phyloP scores from a whole-genome alignment of 2,329 filamentous ascomycete species.

The Colletotrichum shisoi region DNA sequence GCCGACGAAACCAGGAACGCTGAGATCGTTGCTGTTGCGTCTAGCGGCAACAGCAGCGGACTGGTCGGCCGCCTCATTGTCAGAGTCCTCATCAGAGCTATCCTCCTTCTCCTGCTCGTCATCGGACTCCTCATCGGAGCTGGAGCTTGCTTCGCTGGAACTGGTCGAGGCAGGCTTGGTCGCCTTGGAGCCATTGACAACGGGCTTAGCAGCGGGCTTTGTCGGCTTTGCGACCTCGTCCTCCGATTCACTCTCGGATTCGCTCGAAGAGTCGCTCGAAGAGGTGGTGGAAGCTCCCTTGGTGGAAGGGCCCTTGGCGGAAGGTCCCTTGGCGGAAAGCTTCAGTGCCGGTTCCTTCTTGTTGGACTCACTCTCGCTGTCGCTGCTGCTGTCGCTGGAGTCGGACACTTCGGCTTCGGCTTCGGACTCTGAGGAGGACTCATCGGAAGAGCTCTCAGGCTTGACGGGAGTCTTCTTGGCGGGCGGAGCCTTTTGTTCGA shows the following conservation, averaged over 20 bases:
- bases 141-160: constrained; percentile 43
- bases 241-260: constrained; percentile 43
- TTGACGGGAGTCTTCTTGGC: constrained; percentile 41
- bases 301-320: constrained; percentile 36
- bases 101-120: constrained; percentile 40
- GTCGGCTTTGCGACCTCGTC: constrained; percentile 42
- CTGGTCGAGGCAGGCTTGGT: constrained; percentile 29
- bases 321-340: constrained; percentile 38
- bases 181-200: constrained; percentile 32
- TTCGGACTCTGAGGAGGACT: constrained; percentile 43
- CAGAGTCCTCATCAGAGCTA: constrained; percentile 33
- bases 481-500: constrained; percentile 47
- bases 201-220: constrained; percentile 40
- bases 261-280: constrained; percentile 45
- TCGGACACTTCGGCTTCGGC: constrained; percentile 39
- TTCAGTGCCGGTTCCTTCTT: constrained; percentile 40
- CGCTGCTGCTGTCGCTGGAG: constrained; percentile 46
- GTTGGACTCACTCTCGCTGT: constrained; percentile 43
- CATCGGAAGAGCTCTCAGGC: constrained; percentile 39
- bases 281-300: constrained; percentile 37
- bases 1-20: constrained; percentile 55
- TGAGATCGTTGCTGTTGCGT: constrained; percentile 48
- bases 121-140: constrained; percentile 44
- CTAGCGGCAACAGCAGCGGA: constrained; percentile 48
- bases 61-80: constrained; percentile 47